Conservation (phyloP, 805 yeast species). For the Torulaspora microellipsoides region DNA sequence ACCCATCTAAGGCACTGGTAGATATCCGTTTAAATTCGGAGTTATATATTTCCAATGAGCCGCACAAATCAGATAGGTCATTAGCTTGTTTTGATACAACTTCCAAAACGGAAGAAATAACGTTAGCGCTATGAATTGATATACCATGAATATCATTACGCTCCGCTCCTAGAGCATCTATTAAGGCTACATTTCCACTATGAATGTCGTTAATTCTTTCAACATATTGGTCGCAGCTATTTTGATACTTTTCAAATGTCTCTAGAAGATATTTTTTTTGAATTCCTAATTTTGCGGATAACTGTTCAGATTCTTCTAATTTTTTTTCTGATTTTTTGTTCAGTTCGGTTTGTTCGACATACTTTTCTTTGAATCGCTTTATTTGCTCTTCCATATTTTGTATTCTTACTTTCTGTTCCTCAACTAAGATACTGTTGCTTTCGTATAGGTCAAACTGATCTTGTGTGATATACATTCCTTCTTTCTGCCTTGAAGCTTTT, state of each 20-base stretch:
- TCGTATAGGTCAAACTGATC: conserved; percentile 40
- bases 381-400: conserved; percentile 47
- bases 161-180: conserved; percentile 13
- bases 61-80: conserved; percentile 1
- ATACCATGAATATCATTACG: conserved; percentile 13
- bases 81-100: conserved; percentile 17
- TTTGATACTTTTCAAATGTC: conserved; percentile 19
- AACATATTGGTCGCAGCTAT: conserved; percentile 14
- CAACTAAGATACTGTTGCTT: conserved; percentile 45
- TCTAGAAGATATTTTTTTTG: conserved; percentile 11
- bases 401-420: conserved; percentile 46
- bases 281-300: conserved; percentile 5
- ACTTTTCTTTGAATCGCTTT: conserved; percentile 38
- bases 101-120: conserved; percentile 14
- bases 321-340: conserved; percentile 24
- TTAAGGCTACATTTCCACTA: conserved; percentile 12
- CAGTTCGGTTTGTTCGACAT: conserved; percentile 35
- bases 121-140: conserved; percentile 15
- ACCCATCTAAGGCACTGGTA: conserved; percentile 4
- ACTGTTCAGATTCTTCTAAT: conserved; percentile 13
- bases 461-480: conserved; percentile 59
- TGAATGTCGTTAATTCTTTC: conserved; percentile 17
- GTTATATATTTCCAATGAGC: conserved; percentile 9
- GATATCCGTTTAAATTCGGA: conserved; percentile 6
- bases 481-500: conserved; percentile 56